Evolutionary conservation across 306 rosid species (phyloP), one percentile per base, ranked within the genome.

Genomic region (Ormosia semicastrata): DNA sequence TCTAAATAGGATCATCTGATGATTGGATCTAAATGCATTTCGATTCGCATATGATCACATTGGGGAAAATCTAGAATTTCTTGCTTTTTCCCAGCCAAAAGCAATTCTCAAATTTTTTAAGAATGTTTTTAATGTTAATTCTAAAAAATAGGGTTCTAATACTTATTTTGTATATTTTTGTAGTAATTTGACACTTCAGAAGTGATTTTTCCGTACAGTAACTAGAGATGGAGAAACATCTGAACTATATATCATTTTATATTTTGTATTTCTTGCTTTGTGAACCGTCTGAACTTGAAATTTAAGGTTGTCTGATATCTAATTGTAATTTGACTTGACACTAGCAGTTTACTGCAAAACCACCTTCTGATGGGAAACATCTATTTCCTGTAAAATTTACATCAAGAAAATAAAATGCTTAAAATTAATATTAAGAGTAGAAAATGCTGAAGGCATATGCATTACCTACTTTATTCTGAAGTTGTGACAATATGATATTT

Each of bases 401-500:
- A 5, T 53, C 14, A 37, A 72, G 24, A 54, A 53, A 24, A 24
- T 0, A 13, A 15, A 54, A 36, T 10, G 53, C 6, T 54, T 73
- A 18, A 66, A 73, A 37, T 33, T 62, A n/a, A 10, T 57, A 7
- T 29, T 29, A 32, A 36, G 29, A 37, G n/a, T 56, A 73, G 32
- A 68, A 14, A 17, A 58, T 66, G 69, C 15, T 54, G 5, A 43
- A 69, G 44, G 7, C 14, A 44, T 72, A 9, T 64, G 67, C 54
- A 52, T 66, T 73, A 11, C 65, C 66, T 81, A 53, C 13, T 46
- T 58, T 33, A 6, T 18, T 60, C 10, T 56, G 40, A 40, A 40
- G 14, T 76, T 29, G 4, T 84, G 58, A 81, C 44, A 24, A 79
- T 66, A 37, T 76, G 57, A 79, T 9, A 39, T 78, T 82, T 80